Conservation (phyloP, 306 rosid genomes). For the Fragaria vesca region DNA sequence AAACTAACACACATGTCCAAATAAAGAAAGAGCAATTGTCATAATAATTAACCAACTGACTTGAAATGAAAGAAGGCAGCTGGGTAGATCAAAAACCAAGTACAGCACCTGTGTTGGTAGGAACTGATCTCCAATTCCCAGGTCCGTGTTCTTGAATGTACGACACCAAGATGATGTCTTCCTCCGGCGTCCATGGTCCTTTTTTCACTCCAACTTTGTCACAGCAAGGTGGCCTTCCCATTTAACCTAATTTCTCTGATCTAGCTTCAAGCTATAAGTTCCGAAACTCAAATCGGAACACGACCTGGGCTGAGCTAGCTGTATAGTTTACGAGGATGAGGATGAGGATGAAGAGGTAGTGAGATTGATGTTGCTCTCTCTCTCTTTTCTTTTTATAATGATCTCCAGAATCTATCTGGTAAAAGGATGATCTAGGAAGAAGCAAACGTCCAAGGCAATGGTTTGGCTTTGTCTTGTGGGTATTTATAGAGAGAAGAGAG, state of each 20-base stretch:
- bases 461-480: constrained; percentile 24
- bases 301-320: neutral
- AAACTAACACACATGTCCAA: neutral
- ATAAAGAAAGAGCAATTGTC: neutral
- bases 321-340: neutral
- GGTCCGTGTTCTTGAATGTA: constrained; percentile 92
- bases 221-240: constrained; percentile 95
- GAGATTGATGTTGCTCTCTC: neutral
- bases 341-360: neutral
- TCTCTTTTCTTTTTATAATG: neutral
- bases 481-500: neutral
- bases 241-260: neutral
- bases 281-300: neutral
- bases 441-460: constrained; percentile 38
- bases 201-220: constrained; percentile 79
- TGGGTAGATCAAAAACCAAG: neutral
- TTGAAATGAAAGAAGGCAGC: neutral
- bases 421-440: neutral
- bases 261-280: neutral
- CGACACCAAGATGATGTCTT: constrained; percentile 86
- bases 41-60: neutral
- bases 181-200: constrained; percentile 99
- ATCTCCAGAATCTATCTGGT: constrained; percentile 11
- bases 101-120: constrained; percentile 62
- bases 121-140: constrained; percentile 96